phyloP scores from a whole-genome alignment of 208 protist genomes.

The Acanthamoeba quina region DNA sequence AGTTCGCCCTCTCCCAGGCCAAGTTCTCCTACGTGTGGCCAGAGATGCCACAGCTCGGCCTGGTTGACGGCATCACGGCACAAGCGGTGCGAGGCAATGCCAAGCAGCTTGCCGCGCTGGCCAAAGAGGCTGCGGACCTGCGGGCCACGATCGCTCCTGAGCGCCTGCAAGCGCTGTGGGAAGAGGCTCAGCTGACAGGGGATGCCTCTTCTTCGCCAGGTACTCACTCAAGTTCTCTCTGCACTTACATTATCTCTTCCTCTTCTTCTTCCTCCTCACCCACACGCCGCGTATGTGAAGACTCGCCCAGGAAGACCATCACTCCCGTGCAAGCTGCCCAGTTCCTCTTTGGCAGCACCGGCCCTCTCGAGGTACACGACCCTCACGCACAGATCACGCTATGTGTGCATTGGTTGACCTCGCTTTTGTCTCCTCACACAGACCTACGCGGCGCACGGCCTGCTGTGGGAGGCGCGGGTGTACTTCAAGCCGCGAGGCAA shows the following conservation, averaged over 20 bases:
- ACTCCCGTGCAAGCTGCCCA: neutral
- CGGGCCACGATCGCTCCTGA: neutral
- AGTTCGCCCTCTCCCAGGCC: constrained; percentile 54
- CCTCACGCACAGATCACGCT: too few relatives aligned
- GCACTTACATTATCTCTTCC: neutral
- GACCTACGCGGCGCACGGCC: constrained; percentile 8
- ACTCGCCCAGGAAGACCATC: neutral
- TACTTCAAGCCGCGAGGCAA: constrained; percentile 46
- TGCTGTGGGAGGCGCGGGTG: neutral
- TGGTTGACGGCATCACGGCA: neutral
- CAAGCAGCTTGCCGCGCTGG: constrained; percentile 25
- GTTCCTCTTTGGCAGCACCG: constrained; percentile 15
- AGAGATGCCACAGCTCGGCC: neutral
- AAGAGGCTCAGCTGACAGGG: neutral
- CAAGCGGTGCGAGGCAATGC: constrained; percentile 49
- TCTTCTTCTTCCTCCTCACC: neutral
- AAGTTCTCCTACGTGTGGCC: constrained; percentile 64
- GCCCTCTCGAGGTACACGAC: neutral
- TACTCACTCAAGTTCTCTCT: neutral
- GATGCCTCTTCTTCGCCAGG: neutral
- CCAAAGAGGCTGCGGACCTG: constrained; percentile 1
- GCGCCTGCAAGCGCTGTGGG: constrained; percentile 36
- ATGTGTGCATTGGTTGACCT: neutral
- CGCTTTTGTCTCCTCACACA: neutral
- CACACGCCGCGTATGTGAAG: neutral